Evolutionary conservation across 441 rosid genomes (phyloP), one percentile per base, ranked within the genome.

Genomic region (Populus tomentosa): DNA sequence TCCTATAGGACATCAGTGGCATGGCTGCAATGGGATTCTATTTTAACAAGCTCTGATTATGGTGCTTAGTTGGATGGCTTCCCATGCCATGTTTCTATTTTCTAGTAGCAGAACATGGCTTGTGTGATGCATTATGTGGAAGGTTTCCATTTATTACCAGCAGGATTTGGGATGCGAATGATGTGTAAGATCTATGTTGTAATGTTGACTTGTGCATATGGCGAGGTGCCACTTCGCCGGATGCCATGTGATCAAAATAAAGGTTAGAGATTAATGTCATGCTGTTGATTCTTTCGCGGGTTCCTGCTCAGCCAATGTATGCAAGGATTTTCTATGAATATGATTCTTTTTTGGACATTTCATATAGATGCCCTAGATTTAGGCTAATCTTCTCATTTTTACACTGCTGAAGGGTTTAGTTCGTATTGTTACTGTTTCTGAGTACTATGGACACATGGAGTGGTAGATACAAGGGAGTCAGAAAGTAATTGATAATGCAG

Each of bases 1-100:
- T 71, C 76, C 77, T 89, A 33, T 69, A 59, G 70, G 82, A 80
- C 32, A 84, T 79, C 66, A 82, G 61, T 20, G 78, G 69, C 61
- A 30, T 71, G 32, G 32, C 73, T 40, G 2, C 20, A 10, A 69
- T 69, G 80, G 74, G 79, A 73, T 78, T 78, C 35, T 75, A 76
- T 75, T 67, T 72, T 35, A 46, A 13, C 32, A 59, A 67, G 35
- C 71, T 16, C 61, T 66, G 21, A 69, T 62, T 18, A 32, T 7
- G 75, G 64, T 33, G 28, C 72, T 79, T 74, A 7, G 35, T 20
- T 11, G 62, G 28, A 16, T 46, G 46, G 63, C 30, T 3, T 8
- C 50, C 23, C 20, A 64, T 62, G 30, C 70, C 38, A 38, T 10
- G 50, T 50, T 30, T 30, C 26, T 20, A 28, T 28, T 56, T 71